These are phyloP conservation scores for Lentinula aciculospora DNA, from an alignment of 768 basidiomycete species.

Conservation along the genomic window DNA sequence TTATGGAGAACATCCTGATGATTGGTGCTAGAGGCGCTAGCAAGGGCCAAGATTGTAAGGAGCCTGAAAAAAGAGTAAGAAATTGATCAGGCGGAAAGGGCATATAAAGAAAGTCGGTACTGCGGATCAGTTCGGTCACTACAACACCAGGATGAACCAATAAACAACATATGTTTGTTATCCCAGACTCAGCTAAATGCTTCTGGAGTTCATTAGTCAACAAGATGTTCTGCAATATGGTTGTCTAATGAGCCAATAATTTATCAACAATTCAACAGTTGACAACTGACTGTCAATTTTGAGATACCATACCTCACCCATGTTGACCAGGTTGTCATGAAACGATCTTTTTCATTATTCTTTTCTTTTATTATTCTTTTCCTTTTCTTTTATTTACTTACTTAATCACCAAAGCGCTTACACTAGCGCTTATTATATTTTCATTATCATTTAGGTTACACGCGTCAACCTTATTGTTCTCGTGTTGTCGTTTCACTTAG, in stretches of 20 bases:
- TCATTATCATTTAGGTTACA: too few relatives aligned
- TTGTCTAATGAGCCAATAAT: background rate
- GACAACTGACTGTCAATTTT: slow-evolving; percentile 1
- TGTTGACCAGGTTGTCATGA: too few relatives aligned
- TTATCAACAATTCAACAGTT: background rate
- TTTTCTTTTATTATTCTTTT: too few relatives aligned
- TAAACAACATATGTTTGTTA: background rate
- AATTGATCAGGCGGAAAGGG: background rate
- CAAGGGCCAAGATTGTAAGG: background rate
- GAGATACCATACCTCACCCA: slow-evolving; percentile 2
- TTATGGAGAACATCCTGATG: background rate
- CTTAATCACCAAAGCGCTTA: too few relatives aligned
- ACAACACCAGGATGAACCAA: slow-evolving; percentile 6
- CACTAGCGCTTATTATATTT: too few relatives aligned
- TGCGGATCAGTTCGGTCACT: background rate
- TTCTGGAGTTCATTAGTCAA: slow-evolving; percentile 8
- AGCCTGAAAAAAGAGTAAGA: background rate
- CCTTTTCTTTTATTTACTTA: too few relatives aligned
- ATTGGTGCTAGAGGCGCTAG: background rate
- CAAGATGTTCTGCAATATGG: slow-evolving; percentile 2
- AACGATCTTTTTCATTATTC: too few relatives aligned
- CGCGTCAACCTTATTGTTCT: too few relatives aligned
- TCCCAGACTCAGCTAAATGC: background rate
- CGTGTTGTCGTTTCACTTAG: too few relatives aligned
- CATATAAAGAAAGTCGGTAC: background rate